Conservation (phyloP, 148 eudicot genomes). For the Linanthus parryae region DNA sequence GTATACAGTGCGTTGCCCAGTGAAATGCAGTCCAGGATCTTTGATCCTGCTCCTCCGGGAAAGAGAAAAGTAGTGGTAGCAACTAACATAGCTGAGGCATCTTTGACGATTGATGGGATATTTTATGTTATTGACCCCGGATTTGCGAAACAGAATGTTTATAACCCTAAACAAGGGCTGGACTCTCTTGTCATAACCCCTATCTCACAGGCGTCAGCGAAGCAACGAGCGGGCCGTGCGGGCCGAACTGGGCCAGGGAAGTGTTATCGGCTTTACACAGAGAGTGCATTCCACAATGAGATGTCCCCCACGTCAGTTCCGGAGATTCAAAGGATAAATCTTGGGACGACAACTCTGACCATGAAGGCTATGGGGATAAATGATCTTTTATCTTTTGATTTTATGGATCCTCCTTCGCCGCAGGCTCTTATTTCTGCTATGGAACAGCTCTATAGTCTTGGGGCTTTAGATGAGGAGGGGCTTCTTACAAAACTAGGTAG, state of each 20-base stretch:
- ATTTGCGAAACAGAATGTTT: constrained; percentile 82
- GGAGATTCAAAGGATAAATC: constrained; percentile 88
- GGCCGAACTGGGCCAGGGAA: constrained; percentile 97
- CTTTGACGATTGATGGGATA: constrained; percentile 92
- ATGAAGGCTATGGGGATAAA: constrained; percentile 97
- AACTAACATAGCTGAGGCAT: constrained; percentile 97
- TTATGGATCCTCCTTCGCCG: constrained; percentile 97
- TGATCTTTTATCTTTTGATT: constrained; percentile 81
- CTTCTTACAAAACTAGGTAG: constrained; percentile 86
- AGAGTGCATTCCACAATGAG: constrained; percentile 87
- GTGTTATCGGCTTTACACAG: constrained; percentile 90
- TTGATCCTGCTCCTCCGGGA: constrained; percentile 92
- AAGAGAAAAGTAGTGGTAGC: constrained; percentile 96
- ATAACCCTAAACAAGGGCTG: constrained; percentile 78
- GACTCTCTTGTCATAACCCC: constrained; percentile 78
- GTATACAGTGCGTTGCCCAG: constrained; percentile 96
- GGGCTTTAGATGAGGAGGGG: constrained; percentile 93
- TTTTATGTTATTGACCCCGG: constrained; percentile 89
- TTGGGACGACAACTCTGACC: constrained; percentile 55
- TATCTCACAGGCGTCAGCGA: constrained; percentile 83
- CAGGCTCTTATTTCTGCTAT: constrained; percentile 94
- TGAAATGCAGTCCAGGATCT: constrained; percentile 91
- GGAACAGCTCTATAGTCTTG: constrained; percentile 91
- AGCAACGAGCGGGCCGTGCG: constrained; percentile 89
- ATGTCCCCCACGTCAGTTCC: constrained; percentile 89